Evolutionary conservation across 2,329 filamentous ascomycete species (phyloP), one percentile per base, ranked within the genome.

Genomic region (Trichophyton benhamiae): DNA sequence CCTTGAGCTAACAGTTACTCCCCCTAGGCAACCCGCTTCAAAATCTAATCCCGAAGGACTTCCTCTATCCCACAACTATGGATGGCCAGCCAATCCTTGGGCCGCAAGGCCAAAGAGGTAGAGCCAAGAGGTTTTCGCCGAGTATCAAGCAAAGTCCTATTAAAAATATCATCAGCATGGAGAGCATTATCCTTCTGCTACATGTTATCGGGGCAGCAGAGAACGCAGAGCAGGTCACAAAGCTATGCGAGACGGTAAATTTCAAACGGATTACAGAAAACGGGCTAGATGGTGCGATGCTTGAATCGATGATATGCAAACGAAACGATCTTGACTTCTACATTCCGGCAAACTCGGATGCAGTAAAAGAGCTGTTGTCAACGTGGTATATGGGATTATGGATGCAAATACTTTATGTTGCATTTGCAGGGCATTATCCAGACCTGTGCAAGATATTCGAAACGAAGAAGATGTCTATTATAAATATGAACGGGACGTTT

Each of bases 361-460:
- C 57, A 17, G 48, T 55, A n/a, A 30, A 42, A 7, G 44, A 46
- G 2, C n/a, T 55, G 6, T 13, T 60, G 30, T 30, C 25, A 9
- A 38, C n/a, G 17, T 61, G 61, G 61, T 46, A 58, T 49, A 58
- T 53, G 6, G 52, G 17, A 2, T 11, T 61, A 17, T 63, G 61
- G 61, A 13, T 57, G 27, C 59, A 59, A 55, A 52, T 58, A 49
- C 41, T 53, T 15, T 61, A 52, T 55, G 61, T 58, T n/a, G 27
- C 57, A 27, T 20, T 49, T 9, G 44, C 36, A 38, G 41, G 27
- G 6, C 27, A 58, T 53, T 38, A 58, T 36, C 30, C 30, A 7
- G 49, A 57, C 4, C 30, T 63, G n/a, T 63, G 61, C 22, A 38
- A 36, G 15, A 30, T 59, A 4, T 59, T 63, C 42, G 44, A 60